Base-by-base conservation (phyloP, 1,139 yeast genomes). In the Candida frijolesensis region DNA sequence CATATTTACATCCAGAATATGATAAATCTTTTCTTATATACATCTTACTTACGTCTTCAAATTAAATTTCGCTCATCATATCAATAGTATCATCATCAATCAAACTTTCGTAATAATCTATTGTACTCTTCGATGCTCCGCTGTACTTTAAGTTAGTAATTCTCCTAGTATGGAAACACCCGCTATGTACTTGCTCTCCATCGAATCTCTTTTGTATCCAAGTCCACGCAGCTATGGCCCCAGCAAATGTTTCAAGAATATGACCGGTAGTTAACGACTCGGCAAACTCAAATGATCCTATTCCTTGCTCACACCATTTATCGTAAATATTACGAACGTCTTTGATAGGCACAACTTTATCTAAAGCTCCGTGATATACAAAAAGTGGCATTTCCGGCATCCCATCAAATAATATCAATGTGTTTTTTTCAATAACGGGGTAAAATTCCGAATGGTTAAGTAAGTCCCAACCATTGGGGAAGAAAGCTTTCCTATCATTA, bases 331-430 rank as follows among this genome's bases (percentile, higher is more conserved):
- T 56, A 37, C 56, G 57, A 1, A 67, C 60, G 39, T 61, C 62
- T 19, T 46, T 50, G 39, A 58, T 61, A 1, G 75, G 74, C 25
- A 69, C 68, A 47, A 72, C 58, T 6, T 54, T 56, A 52, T 72
- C 78, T 4, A 61, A 49, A 32, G 51, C 46, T 1, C 73, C 72
- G 49, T 72, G 76, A 57, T 64, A 71, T 10, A 71, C 57, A 46
- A 71, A 71, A 1, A 72, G 45, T 1, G 76, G 77, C 14, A 70
- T 61, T 40, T 67, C 56, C 1, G 77, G 77, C 27, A 55, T 57
- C 10, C 39, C 33, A 33, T 50, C 40, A 29, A 51, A 48, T 10
- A 47, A 44, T 10, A 48, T 65, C 19, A 67, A 54, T 3, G 70
- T 65, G 45, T 66, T 64, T 2, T 64, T 59, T 16, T 48, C 46